Evolutionary conservation across 2,329 filamentous ascomycete species (phyloP), one percentile per base, ranked within the genome.

Genomic region (Phoma herbarum): DNA sequence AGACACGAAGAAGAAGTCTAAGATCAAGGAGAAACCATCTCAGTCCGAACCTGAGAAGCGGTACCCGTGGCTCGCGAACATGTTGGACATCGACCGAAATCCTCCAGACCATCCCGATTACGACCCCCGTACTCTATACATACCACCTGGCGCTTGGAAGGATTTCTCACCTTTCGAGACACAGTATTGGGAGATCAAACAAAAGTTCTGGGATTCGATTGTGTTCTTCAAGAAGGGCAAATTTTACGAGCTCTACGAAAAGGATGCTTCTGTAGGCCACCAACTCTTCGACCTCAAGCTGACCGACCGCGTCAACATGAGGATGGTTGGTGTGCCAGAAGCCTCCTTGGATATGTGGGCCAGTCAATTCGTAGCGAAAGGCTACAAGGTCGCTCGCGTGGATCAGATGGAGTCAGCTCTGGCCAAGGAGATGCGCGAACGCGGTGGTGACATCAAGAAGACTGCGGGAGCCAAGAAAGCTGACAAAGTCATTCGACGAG

Each of bases 201-300:
- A 93, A 77, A 97, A 97, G 69, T 91, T 96, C 65, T 98, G 92
- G 91, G 93, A 97, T 66, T 97, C 93, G 0, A 90, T 99, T 44
- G 94, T 99, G 16, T 99, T 99, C 79, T 99, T 99, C 88, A 99
- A 98, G 79, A 99, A 99, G 82, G 95, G 95, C 71, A 99, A 99
- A 71, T 99, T 99, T 78, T 99, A 97, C 74, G 95, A 99, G 75
- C 84, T 99, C 0, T 99, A 98, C 72, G 95, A 99, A 76, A 97
- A 97, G 60, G 95, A 99, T 78, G 95, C 95, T 5, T 97, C 94
- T 0, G 89, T 98, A 55, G 95, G 95, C 4, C 93, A 99, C 74
- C 95, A 98, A 75, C 83, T 97, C 16, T 99, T 99, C 69, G 95
- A 99, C 76, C 85, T 99, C 56, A 99, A 99, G 80, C 89, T 99